Evolutionary conservation across 2,329 filamentous ascomycete genomes (phyloP).

Genomic region (Fonsecaea pugnacius): DNA sequence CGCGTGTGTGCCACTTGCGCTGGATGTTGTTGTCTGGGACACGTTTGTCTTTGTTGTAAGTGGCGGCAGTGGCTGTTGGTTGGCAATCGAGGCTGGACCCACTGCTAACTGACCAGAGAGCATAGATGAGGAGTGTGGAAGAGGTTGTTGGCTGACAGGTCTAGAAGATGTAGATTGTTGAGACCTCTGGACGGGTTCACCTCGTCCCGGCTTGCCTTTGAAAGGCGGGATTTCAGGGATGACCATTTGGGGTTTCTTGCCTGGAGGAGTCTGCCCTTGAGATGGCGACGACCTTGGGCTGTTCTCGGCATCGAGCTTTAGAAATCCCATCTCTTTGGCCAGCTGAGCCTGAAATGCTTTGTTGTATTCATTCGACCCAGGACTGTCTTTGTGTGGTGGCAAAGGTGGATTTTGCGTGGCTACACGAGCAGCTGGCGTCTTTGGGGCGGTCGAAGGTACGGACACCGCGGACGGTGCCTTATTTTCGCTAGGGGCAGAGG

Average conservation of each 20-base stretch:
- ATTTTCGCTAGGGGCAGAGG: not conserved
- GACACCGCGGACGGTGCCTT: not conserved
- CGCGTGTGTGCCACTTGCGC: conserved; percentile 13
- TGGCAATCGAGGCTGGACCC: conserved; percentile 24
- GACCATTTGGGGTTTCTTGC: conserved; percentile 41
- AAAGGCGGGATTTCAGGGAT: conserved; percentile 44
- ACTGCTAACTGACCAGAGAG: conserved; percentile 28
- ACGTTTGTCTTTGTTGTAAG: conserved; percentile 25
- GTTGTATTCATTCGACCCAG: conserved; percentile 48
- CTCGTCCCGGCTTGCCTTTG: conserved; percentile 39
- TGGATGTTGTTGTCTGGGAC: conserved; percentile 33
- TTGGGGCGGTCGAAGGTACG: conserved; percentile 46
- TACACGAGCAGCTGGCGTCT: conserved; percentile 51
- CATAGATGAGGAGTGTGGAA: conserved; percentile 40
- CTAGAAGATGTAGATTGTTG: conserved; percentile 36
- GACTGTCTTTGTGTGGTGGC: conserved; percentile 43
- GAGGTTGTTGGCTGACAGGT: conserved; percentile 37
- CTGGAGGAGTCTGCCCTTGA: conserved; percentile 27
- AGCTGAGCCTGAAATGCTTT: conserved; percentile 48
- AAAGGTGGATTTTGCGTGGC: conserved; percentile 45
- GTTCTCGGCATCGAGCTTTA: conserved; percentile 42
- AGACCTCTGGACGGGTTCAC: conserved; percentile 33
- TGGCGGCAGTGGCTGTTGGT: conserved; percentile 31
- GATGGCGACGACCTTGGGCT: conserved; percentile 33
- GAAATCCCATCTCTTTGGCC: conserved; percentile 47